Evolutionary conservation across 2,329 filamentous ascomycete species (phyloP).

Genomic region (Arthrobotrys conoides): DNA sequence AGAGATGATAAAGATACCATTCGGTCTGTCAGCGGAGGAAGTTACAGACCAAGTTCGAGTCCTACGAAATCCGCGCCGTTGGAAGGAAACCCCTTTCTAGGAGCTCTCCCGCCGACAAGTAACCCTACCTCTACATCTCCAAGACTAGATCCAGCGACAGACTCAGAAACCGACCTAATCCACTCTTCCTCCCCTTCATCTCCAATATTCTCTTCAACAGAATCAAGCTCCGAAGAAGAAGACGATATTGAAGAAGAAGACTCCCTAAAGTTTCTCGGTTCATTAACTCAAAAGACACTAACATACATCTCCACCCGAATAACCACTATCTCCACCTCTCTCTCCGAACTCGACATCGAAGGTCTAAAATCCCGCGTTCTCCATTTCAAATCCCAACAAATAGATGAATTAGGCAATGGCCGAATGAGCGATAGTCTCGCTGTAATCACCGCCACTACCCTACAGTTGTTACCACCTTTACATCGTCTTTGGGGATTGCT

Average conservation of each 20-base stretch:
- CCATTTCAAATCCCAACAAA: conserved; percentile 68
- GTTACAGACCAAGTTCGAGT: conserved; percentile 46
- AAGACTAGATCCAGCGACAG: conserved; percentile 18
- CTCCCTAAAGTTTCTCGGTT: conserved; percentile 75
- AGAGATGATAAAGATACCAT: neutral
- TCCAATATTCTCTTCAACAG: neutral
- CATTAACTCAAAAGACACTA: conserved; percentile 76
- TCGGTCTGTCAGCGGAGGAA: neutral
- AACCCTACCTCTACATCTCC: conserved; percentile 29
- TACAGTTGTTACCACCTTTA: conserved; percentile 88
- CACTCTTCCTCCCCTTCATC: neutral
- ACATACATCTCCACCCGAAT: conserved; percentile 81
- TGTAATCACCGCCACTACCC: conserved; percentile 87
- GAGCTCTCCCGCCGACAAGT: conserved; percentile 30
- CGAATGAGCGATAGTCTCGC: conserved; percentile 88
- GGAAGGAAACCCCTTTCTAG: conserved; percentile 24
- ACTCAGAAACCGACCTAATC: conserved; percentile 35
- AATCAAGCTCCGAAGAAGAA: conserved; percentile 23
- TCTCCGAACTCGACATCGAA: conserved; percentile 77
- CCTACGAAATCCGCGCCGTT: conserved; percentile 32
- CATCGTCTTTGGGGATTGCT: conserved; percentile 81
- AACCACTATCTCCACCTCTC: conserved; percentile 74
- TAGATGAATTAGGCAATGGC: conserved; percentile 73
- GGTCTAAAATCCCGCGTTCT: conserved; percentile 91
- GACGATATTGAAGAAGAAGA: conserved; percentile 61